phyloP scores from a whole-genome alignment of 2,329 filamentous ascomycete genomes.

The Verruconis gallopava region DNA sequence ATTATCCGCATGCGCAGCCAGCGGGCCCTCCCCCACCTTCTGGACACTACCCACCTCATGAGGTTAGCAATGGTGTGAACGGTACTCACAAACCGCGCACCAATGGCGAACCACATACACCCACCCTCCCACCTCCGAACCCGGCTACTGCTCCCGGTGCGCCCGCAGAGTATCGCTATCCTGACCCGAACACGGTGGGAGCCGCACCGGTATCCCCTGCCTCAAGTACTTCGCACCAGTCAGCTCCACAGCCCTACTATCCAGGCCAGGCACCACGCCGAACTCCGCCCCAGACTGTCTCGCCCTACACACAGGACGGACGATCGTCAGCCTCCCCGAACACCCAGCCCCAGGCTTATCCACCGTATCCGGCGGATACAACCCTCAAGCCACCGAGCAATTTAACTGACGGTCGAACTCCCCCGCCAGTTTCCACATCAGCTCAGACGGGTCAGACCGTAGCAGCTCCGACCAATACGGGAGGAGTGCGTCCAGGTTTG shows the following conservation, averaged over 20 bases:
- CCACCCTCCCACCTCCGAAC: conserved; percentile 36
- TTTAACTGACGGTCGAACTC: conserved; percentile 27
- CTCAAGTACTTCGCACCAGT: conserved; percentile 20
- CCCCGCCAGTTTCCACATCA: conserved; percentile 20
- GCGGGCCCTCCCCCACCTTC: conserved; percentile 19
- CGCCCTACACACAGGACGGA: conserved; percentile 17
- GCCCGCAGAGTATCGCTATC: conserved; percentile 9
- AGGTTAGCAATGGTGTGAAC: conserved; percentile 20
- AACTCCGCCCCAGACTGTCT: conserved; percentile 18
- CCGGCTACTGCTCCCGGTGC: conserved; percentile 22
- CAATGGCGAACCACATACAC: conserved; percentile 36
- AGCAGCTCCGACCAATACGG: conserved; percentile 11
- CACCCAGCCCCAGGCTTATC: conserved; percentile 20
- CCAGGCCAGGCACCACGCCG: conserved; percentile 23
- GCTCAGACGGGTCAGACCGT: conserved; percentile 10
- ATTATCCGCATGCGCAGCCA: conserved; percentile 3
- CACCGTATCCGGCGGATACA: conserved; percentile 15
- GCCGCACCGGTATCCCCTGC: conserved; percentile 31
- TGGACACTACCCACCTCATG: conserved; percentile 15
- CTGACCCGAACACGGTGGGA: conserved; percentile 25
- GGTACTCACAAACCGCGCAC: conserved; percentile 34
- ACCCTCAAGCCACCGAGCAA: conserved; percentile 22
- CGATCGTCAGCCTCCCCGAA: conserved; percentile 23
- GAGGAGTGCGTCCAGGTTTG: conserved; percentile 22
- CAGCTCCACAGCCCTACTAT: conserved; percentile 21